Conservation (phyloP, 2,329 filamentous ascomycete species). For the Rhytidhysteron rufulum region DNA sequence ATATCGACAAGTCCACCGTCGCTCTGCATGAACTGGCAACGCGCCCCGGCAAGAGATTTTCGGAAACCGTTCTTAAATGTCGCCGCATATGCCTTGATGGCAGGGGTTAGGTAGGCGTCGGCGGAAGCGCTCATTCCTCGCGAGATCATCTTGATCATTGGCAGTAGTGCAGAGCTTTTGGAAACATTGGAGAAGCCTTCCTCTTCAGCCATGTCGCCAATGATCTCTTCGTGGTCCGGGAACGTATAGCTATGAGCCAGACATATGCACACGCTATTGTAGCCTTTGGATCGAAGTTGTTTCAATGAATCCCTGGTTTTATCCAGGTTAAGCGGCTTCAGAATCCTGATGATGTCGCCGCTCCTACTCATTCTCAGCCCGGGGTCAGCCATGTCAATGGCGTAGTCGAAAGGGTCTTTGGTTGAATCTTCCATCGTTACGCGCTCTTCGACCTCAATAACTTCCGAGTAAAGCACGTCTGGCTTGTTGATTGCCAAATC, state of each 20-base stretch:
- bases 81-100: conserved; percentile 17
- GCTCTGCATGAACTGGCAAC: conserved; percentile 33
- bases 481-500: conserved; percentile 18
- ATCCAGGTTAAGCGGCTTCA: conserved; percentile 8
- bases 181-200: conserved; percentile 26
- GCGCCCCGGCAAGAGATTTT: conserved; percentile 19
- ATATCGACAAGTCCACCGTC: conserved; percentile 27
- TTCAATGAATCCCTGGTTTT: conserved; percentile 11
- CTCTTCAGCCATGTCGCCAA: conserved; percentile 22
- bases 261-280: conserved; percentile 33
- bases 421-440: conserved; percentile 19
- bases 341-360: conserved; percentile 14
- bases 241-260: conserved; percentile 32
- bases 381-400: conserved; percentile 11
- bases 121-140: conserved; percentile 20
- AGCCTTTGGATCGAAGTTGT: conserved; percentile 27
- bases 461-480: conserved; percentile 16
- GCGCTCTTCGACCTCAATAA: conserved; percentile 19
- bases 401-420: conserved; percentile 11
- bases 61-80: conserved; percentile 22
- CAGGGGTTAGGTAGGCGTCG: conserved; percentile 25
- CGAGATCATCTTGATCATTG: conserved; percentile 22
- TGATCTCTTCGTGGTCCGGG: conserved; percentile 24
- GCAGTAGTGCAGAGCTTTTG: conserved; percentile 19
- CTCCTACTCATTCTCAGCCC: conserved; percentile 11